Evolutionary conservation across 371 early-diverging fungal species (phyloP).

Genomic region (Apophysomyces sp.): DNA sequence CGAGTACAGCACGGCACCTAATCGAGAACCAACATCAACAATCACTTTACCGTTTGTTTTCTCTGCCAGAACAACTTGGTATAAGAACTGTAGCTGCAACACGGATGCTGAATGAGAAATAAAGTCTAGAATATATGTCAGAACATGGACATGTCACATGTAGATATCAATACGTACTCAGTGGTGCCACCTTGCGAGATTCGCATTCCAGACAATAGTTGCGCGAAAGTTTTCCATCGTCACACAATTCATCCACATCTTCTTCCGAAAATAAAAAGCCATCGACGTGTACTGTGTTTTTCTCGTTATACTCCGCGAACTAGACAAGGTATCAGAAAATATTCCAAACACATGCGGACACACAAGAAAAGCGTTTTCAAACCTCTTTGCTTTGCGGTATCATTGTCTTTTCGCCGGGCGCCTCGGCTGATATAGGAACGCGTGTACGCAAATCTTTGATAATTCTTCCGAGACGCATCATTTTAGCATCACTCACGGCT

Average conservation of each 20-base stretch:
- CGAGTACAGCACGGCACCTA: slow-evolving; percentile 64
- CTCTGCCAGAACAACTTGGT: slow-evolving; percentile 53
- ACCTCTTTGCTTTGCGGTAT: slow-evolving; percentile 59
- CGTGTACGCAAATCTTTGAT: slow-evolving; percentile 54
- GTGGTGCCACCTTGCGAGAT: slow-evolving; percentile 50
- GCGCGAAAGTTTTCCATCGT: slow-evolving; percentile 60
- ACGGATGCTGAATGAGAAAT: slow-evolving; percentile 68
- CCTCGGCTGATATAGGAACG: slow-evolving; percentile 61
- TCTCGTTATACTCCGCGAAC: slow-evolving; percentile 54
- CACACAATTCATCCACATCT: slow-evolving; percentile 64
- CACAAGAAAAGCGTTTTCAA: neutral
- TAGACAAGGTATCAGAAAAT: slow-evolving; percentile 10
- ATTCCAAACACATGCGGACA: neutral
- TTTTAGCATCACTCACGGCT: slow-evolving; percentile 42
- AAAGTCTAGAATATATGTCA: slow-evolving; percentile 39
- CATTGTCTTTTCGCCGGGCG: slow-evolving; percentile 56
- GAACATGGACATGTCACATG: neutral
- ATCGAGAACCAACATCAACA: slow-evolving; percentile 65
- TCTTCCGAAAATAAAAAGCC: slow-evolving; percentile 66
- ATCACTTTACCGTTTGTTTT: slow-evolving; percentile 51
- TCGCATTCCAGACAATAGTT: slow-evolving; percentile 64
- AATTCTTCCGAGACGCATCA: slow-evolving; percentile 47
- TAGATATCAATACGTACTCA: slow-evolving; percentile 27
- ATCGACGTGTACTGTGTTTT: slow-evolving; percentile 67
- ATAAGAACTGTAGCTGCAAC: slow-evolving; percentile 60